These are phyloP conservation scores for Pseudonitzschia multistriata DNA, from an alignment of 108 stramenopile genomes.

Conservation along the genomic window DNA sequence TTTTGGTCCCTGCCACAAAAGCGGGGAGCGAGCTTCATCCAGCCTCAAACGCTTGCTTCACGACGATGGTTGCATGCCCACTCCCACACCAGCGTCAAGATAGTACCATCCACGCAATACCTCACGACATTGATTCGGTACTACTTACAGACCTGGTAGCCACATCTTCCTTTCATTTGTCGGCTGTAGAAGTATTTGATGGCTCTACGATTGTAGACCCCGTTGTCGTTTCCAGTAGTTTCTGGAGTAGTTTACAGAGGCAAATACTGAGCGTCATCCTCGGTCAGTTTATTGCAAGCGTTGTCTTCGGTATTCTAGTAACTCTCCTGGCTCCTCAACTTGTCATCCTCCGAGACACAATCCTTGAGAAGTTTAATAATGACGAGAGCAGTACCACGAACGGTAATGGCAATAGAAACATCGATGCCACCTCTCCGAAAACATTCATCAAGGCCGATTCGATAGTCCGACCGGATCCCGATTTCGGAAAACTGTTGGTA, in stretches of 20 bases:
- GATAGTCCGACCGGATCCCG: constrained; percentile 26
- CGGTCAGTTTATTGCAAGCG: constrained; percentile 52
- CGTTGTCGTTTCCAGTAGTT: constrained; percentile 59
- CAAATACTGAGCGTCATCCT: constrained; percentile 46
- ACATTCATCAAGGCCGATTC: constrained; percentile 20
- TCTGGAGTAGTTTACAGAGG: constrained; percentile 48
- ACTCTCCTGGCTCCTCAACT: constrained; percentile 40
- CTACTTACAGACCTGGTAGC: background rate
- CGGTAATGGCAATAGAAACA: background rate
- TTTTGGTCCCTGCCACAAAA: background rate
- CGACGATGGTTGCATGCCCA: background rate
- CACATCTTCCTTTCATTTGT: constrained; percentile 3
- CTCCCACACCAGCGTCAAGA: background rate
- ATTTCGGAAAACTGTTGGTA: constrained; percentile 57
- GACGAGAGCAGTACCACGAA: background rate
- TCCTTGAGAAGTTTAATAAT: constrained; percentile 17
- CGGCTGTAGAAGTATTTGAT: constrained; percentile 49
- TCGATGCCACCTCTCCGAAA: background rate
- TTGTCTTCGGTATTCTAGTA: constrained; percentile 45
- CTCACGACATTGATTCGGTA: background rate
- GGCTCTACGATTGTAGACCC: constrained; percentile 56
- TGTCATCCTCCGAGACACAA: constrained; percentile 25
- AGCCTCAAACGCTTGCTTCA: background rate
- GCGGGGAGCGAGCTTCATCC: background rate
- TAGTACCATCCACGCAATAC: background rate